phyloP scores from a whole-genome alignment of 140 eudicot genomes.

The Stevia rebaudiana region DNA sequence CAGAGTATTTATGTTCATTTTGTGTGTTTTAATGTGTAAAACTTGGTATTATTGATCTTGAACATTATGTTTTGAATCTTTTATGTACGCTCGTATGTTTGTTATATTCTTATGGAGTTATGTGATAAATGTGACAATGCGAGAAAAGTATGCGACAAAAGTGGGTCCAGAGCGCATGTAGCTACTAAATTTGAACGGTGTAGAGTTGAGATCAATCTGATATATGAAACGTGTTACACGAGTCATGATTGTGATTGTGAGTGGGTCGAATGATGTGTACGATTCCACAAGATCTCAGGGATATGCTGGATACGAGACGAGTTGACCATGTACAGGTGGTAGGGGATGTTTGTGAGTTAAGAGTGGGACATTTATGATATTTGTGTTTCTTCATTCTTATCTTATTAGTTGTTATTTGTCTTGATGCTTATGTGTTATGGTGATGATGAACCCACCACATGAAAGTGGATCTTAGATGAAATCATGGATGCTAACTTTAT shows the following conservation, averaged over 20 bases:
- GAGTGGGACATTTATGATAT: constrained; percentile 14
- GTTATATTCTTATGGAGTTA: neutral
- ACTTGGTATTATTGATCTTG: constrained; percentile 7
- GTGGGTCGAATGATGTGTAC: constrained; percentile 25
- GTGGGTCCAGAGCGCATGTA: constrained; percentile 11
- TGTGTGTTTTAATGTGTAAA: constrained; percentile 3
- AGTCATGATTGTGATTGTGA: neutral
- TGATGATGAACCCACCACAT: constrained; percentile 11
- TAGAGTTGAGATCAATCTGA: neutral
- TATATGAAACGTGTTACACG: neutral
- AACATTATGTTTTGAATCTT: neutral
- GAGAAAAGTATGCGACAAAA: neutral
- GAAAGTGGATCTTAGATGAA: neutral
- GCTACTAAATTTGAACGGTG: constrained; percentile 14
- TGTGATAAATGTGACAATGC: neutral
- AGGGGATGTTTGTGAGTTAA: constrained; percentile 17
- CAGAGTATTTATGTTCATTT: neutral
- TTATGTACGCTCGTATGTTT: neutral
- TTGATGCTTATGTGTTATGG: constrained; percentile 5
- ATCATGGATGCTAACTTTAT: too few relatives aligned
- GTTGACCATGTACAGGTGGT: constrained; percentile 1
- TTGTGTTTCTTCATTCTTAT: constrained; percentile 20
- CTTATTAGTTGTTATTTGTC: constrained; percentile 4
- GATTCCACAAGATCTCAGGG: constrained; percentile 16
- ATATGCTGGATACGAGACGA: constrained; percentile 15